phyloP scores from a whole-genome alignment of 2,329 filamentous ascomycete genomes.

The Penicillium hordei region DNA sequence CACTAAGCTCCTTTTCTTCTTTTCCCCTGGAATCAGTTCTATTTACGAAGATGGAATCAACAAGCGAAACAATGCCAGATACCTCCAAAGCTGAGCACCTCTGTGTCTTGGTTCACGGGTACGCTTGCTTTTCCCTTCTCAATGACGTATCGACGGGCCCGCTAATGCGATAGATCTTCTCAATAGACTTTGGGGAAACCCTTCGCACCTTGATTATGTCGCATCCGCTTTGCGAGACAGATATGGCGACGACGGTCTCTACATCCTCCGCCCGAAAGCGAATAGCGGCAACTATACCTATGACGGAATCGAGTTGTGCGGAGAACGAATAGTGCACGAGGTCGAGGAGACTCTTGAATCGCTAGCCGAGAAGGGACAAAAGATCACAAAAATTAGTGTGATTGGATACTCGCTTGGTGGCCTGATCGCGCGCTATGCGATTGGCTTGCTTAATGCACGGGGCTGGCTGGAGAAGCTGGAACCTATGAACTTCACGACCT shows the following conservation, averaged over 20 bases:
- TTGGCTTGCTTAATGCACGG: conserved; percentile 78
- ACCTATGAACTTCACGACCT: conserved; percentile 92
- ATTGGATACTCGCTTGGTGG: conserved; percentile 90
- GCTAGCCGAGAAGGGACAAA: conserved; percentile 61
- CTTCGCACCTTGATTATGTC: conserved; percentile 57
- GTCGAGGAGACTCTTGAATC: conserved; percentile 59
- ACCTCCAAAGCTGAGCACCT: conserved; percentile 51
- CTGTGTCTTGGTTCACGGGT: conserved; percentile 64
- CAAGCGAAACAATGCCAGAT: conserved; percentile 9
- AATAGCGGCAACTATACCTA: conserved; percentile 62
- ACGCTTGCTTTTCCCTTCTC: conserved; percentile 24
- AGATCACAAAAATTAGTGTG: conserved; percentile 78
- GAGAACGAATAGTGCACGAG: conserved; percentile 64
- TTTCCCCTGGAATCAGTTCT: not conserved
- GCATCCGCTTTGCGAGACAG: conserved; percentile 52
- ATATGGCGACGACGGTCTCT: conserved; percentile 52
- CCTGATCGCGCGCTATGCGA: conserved; percentile 78
- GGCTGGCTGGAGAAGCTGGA: conserved; percentile 76
- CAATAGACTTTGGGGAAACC: conserved; percentile 60
- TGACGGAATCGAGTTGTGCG: conserved; percentile 68
- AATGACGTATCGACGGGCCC: conserved; percentile 11
- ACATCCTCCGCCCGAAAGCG: conserved; percentile 56
- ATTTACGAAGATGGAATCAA: not conserved
- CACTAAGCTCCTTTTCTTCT: not conserved
- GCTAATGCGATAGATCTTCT: conserved; percentile 11